phyloP scores from a whole-genome alignment of 2,329 filamentous ascomycete species.

The Chaetomium olivaceum region DNA sequence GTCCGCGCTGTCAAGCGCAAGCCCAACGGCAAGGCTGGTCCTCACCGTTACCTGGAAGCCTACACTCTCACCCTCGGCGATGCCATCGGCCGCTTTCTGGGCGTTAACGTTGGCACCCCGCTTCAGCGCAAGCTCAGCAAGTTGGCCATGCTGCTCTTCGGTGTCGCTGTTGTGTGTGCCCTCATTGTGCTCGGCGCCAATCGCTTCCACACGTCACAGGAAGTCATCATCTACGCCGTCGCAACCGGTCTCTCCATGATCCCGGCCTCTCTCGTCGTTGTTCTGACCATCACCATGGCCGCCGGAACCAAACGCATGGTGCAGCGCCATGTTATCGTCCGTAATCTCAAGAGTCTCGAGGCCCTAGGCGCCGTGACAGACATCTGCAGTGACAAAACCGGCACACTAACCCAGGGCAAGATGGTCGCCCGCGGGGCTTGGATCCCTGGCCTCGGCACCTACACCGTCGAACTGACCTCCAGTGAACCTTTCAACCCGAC shows the following conservation, averaged over 20 bases:
- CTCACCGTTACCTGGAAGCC: constrained; percentile 41
- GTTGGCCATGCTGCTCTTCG: constrained; percentile 66
- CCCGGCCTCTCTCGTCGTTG: constrained; percentile 58
- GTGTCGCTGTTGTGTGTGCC: constrained; percentile 50
- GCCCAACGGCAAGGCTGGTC: constrained; percentile 46
- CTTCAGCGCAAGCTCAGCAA: constrained; percentile 68
- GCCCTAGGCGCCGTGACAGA: constrained; percentile 71
- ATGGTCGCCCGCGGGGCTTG: constrained; percentile 62
- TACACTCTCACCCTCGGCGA: constrained; percentile 34
- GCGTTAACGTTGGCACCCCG: constrained; percentile 60
- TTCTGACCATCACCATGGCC: constrained; percentile 65
- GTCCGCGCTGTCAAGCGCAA: constrained; percentile 49
- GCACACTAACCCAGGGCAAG: too few species aligned
- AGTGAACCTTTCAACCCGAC: constrained; percentile 63
- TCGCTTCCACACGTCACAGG: constrained; percentile 50
- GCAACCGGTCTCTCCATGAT: constrained; percentile 55
- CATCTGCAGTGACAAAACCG: constrained; percentile 69
- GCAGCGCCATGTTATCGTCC: constrained; percentile 56
- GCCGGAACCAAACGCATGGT: constrained; percentile 60
- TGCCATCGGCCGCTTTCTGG: constrained; percentile 42
- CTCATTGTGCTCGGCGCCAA: constrained; percentile 46
- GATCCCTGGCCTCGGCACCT: constrained; percentile 57
- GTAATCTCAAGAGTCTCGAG: constrained; percentile 64
- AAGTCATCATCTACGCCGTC: constrained; percentile 47
- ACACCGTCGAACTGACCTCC: constrained; percentile 55